Percentiles rank a stretch among this genome's conserved stretches.
phyloP scores from a whole-genome alignment of 805 yeast species.

The Kuraishia borneana region DNA sequence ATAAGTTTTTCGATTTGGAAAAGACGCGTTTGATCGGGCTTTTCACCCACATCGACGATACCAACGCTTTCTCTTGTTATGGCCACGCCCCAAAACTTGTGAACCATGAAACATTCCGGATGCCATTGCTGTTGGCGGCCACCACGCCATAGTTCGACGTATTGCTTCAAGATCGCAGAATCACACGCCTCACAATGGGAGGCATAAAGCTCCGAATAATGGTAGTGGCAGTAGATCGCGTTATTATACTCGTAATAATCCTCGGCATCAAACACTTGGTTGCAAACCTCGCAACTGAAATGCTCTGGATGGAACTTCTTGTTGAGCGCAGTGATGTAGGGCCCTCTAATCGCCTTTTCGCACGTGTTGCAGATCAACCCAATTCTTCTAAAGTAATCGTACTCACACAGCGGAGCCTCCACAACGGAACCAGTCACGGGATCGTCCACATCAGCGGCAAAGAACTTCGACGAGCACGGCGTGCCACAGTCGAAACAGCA shows the following conservation, averaged over 20 bases:
- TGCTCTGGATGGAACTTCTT: slow-evolving; percentile 91
- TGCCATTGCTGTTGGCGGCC: slow-evolving; percentile 97
- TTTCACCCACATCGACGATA: slow-evolving; percentile 12
- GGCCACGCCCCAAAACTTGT: slow-evolving; percentile 90
- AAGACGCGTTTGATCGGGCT: slow-evolving; percentile 2
- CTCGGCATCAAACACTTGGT: slow-evolving; percentile 70
- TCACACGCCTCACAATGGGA: slow-evolving; percentile 90
- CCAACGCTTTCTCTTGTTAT: slow-evolving; percentile 54
- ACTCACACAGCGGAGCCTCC: slow-evolving; percentile 71
- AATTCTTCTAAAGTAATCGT: slow-evolving; percentile 78
- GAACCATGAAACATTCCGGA: slow-evolving; percentile 97
- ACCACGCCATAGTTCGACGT: slow-evolving; percentile 84
- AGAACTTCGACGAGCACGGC: slow-evolving; percentile 78
- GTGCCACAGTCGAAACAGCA: slow-evolving; percentile 75
- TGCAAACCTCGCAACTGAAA: slow-evolving; percentile 83
- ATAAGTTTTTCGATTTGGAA: slow-evolving; percentile 52
- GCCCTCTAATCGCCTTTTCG: slow-evolving; percentile 76
- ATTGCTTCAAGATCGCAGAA: slow-evolving; percentile 85
- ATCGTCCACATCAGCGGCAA: slow-evolving; percentile 51
- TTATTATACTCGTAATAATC: slow-evolving; percentile 84
- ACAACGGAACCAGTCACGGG: slow-evolving; percentile 19
- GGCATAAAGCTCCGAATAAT: slow-evolving; percentile 79
- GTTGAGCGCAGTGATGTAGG: slow-evolving; percentile 89
- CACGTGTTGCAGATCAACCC: slow-evolving; percentile 83
- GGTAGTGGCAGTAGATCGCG: slow-evolving; percentile 81